A percentile compares a stretch with the other conserved stretches of the same genome.
These are phyloP conservation scores for Leccinum aurantiacum DNA, from an alignment of 768 basidiomycete genomes.

Conservation along the genomic window DNA sequence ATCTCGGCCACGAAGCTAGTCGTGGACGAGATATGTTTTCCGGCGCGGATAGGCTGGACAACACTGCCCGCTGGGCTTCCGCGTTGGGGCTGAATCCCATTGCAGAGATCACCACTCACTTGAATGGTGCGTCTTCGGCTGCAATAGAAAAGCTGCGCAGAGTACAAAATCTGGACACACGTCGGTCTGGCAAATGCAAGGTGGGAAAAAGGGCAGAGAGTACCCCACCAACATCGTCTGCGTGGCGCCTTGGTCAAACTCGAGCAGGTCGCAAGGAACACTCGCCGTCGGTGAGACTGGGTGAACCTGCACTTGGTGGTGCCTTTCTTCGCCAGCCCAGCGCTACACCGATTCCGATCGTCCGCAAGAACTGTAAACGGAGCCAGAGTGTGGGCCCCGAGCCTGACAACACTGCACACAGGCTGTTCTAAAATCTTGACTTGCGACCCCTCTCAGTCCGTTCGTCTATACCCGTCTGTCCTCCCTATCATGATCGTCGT, in stretches of 20 bases:
- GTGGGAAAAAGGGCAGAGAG: constrained; percentile 30
- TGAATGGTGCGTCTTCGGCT: constrained; percentile 15
- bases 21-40: constrained; percentile 21
- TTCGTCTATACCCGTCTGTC: neutral
- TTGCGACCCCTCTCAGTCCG: neutral
- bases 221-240: constrained; percentile 28
- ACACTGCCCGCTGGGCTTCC: constrained; percentile 32
- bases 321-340: constrained; percentile 32
- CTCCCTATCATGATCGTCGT: neutral
- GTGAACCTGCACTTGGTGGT: constrained; percentile 9
- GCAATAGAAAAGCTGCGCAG: constrained; percentile 24
- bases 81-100: constrained; percentile 21
- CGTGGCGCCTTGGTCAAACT: constrained; percentile 17
- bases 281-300: constrained; percentile 2
- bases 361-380: constrained; percentile 20
- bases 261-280: constrained; percentile 16
- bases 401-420: constrained; percentile 10
- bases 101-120: constrained; percentile 22
- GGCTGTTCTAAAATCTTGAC: constrained; percentile 14
- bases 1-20: constrained; percentile 20
- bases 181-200: neutral
- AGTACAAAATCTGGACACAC: constrained; percentile 12
- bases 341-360: constrained; percentile 24
- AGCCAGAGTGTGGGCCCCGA: constrained; percentile 32
- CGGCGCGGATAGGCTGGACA: constrained; percentile 25